Evolutionary conservation across 1,139 yeast genomes (phyloP), one percentile per base, ranked within the genome.

Genomic region (Sugiyamaella neomexicana): DNA sequence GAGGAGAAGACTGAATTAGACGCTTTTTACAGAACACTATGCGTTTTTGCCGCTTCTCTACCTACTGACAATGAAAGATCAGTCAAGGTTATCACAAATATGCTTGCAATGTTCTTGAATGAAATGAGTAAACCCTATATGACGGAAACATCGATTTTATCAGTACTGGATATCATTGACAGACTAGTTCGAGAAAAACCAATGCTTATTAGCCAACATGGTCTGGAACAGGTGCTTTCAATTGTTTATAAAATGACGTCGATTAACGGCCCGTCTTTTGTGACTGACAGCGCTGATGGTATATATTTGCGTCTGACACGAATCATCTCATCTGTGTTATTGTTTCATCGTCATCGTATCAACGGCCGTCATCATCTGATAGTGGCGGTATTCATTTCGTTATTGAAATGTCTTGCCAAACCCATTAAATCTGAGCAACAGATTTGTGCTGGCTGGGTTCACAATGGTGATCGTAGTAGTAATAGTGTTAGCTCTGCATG

Each of bases 361-460:
- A 75, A 84, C 0, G 82, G 86, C 32, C 81, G 97, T 66, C 83
- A 87, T 63, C 96, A 89, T 66, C 64, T 89, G 42, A 62, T 89
- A 1, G 73, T 81, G 15, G 66, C 75, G 3, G 68, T 78, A 0
- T 75, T 85, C 53, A 73, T 77, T 12, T 68, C 79, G 1, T 71
- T 85, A 47, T 68, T 89, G 37, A 46, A 43, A 5, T 58, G 59
- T 10, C 57, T 64, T 16, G 41, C 58, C 5, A 37, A 36, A 32
- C 55, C 57, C 5, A 49, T 58, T 7, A 43, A 48, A 23, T 53
- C 53, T 5, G 36, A 44, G 9, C 20, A 32, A 31, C 45, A 47
- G 13, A 48, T 20, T 40, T 38, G 57, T 50, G 54, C 53, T 42
- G n/a, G 40, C 49, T 37, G 53, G 52, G 42, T 53, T 48, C 59